These are phyloP conservation scores for Hortaea sp. DNA, from an alignment of 2,329 filamentous ascomycete genomes.

Conservation along the genomic window DNA sequence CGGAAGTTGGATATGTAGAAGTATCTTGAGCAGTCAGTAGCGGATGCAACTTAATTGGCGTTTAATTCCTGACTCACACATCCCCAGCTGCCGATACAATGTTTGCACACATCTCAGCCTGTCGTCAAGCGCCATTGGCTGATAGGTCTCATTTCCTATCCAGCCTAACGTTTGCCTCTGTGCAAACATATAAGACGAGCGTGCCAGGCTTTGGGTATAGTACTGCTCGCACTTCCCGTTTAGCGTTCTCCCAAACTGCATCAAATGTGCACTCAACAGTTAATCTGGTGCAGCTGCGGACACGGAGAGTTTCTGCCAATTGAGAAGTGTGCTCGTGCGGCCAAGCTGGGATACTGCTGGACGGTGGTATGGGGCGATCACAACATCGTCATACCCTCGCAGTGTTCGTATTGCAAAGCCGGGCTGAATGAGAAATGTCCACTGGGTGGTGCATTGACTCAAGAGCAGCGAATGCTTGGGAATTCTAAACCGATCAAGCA, in stretches of 20 bases:
- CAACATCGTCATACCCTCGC: constrained; percentile 10
- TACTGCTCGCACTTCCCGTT: too few relatives aligned
- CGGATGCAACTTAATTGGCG: too few relatives aligned
- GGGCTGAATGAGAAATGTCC: constrained; percentile 11
- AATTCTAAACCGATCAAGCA: too few relatives aligned
- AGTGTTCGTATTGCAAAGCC: constrained; percentile 20
- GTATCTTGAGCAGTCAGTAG: too few relatives aligned
- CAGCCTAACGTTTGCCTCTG: background rate
- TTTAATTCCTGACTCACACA: too few relatives aligned
- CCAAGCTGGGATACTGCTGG: constrained; percentile 14
- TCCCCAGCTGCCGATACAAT: too few relatives aligned
- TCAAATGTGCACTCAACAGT: constrained; percentile 19
- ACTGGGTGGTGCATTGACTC: constrained; percentile 9
- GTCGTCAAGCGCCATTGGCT: too few relatives aligned
- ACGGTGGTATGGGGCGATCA: constrained; percentile 20
- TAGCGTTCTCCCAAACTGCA: background rate
- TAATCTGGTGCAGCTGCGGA: constrained; percentile 25
- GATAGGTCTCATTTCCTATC: too few relatives aligned
- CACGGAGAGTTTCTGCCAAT: constrained; percentile 25
- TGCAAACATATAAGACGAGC: background rate
- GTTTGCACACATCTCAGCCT: too few relatives aligned
- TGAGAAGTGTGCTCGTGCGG: constrained; percentile 12
- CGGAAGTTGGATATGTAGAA: too few relatives aligned
- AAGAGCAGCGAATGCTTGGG: too few relatives aligned
- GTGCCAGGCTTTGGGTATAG: too few relatives aligned